Conservation (phyloP, 1,284 basidiomycete species). For the Quambalaria eucalypti region DNA sequence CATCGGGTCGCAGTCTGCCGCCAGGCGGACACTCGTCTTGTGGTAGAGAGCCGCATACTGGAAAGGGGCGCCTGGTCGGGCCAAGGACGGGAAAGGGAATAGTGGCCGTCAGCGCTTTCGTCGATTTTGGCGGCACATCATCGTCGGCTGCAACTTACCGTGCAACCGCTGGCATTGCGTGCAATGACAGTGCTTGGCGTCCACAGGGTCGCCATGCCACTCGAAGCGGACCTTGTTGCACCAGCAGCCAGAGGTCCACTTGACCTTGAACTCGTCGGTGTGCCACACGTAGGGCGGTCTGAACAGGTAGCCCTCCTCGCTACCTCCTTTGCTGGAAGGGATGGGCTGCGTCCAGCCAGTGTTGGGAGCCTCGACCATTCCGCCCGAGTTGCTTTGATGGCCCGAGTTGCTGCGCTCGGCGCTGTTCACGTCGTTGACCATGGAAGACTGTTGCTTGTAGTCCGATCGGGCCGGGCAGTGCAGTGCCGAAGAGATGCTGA, state of each 20-base stretch:
- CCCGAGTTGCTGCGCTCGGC: too few species aligned
- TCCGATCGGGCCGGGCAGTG: not conserved
- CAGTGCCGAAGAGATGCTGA: not conserved
- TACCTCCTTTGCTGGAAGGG: conserved; percentile 14
- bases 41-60: conserved; percentile 24
- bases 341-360: conserved; percentile 17
- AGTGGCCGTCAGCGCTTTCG: not conserved
- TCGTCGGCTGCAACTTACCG: not conserved
- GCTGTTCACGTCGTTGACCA: not conserved
- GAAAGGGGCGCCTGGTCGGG: not conserved
- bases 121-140: too few species aligned
- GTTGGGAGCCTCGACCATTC: not conserved
- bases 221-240: conserved; percentile 25
- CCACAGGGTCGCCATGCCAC: conserved; percentile 24
- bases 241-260: conserved; percentile 17
- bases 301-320: conserved; percentile 15
- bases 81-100: not conserved
- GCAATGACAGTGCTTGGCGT: conserved; percentile 14
- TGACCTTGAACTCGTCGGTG: conserved; percentile 18
- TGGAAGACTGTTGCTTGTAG: not conserved
- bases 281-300: conserved; percentile 25
- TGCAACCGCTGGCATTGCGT: not conserved
- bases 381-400: too few species aligned
- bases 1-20: conserved; percentile 17
- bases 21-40: conserved; percentile 20